Percentiles rank a stretch among this genome's conserved stretches.
Evolutionary conservation across 495 filamentous ascomycete genomes (phyloP).

Genomic region (Podospora bellae-mahoneyi): DNA sequence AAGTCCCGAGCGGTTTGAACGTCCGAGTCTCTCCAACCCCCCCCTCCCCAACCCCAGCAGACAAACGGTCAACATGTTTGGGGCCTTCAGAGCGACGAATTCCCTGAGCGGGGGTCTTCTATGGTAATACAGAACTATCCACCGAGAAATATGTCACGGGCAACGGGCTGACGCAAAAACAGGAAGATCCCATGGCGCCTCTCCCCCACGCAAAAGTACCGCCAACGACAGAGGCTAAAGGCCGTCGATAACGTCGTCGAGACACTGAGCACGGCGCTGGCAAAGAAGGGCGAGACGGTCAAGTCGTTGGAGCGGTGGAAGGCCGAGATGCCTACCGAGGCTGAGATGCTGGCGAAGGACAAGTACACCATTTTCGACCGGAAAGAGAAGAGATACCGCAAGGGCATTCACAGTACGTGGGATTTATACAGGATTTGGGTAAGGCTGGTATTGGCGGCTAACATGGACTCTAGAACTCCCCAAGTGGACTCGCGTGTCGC

Average conservation of each 20-base stretch:
- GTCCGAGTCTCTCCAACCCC: slow-evolving; percentile 9
- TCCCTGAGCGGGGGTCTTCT: slow-evolving; percentile 76
- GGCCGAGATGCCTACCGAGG: slow-evolving; percentile 89
- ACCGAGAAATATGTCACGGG: background rate
- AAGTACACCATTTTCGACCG: slow-evolving; percentile 98
- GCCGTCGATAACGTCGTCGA: slow-evolving; percentile 81
- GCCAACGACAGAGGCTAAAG: slow-evolving; percentile 81
- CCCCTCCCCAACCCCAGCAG: background rate
- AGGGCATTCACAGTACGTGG: slow-evolving; percentile 90
- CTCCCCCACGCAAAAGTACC: slow-evolving; percentile 81
- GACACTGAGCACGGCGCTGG: slow-evolving; percentile 69
- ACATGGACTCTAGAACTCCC: slow-evolving; percentile 63
- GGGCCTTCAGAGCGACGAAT: slow-evolving; percentile 74
- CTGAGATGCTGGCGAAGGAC: slow-evolving; percentile 92
- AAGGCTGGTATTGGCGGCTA: slow-evolving; percentile 17
- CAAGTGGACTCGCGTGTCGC: slow-evolving; percentile 93
- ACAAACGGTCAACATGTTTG: slow-evolving; percentile 57
- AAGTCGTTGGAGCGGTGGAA: slow-evolving; percentile 85
- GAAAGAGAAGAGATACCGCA: slow-evolving; percentile 91
- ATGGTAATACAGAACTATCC: slow-evolving; percentile 56
- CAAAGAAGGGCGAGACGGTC: slow-evolving; percentile 62
- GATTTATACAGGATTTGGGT: slow-evolving; percentile 7
- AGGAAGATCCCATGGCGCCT: slow-evolving; percentile 99
- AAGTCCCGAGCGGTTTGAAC: slow-evolving; percentile 2
- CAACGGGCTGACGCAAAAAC: slow-evolving; percentile 16